Base-by-base conservation (phyloP, 2,329 filamentous ascomycete genomes). In the Pseudogymnoascus sp. region DNA sequence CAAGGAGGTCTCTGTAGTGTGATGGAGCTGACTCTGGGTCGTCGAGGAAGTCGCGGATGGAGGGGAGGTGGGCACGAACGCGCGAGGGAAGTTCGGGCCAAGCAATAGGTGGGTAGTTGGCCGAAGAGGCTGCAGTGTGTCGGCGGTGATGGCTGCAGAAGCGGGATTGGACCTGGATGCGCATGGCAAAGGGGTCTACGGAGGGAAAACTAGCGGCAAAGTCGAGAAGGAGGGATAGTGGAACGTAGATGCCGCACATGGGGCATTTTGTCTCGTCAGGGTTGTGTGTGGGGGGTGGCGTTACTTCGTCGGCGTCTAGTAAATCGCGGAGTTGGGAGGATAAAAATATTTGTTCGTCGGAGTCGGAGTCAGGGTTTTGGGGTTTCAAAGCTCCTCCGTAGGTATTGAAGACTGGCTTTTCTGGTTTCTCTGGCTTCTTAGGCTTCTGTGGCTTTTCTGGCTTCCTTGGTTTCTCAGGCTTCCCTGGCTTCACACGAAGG, bases 71-170 rank as follows among this genome's bases (percentile, higher is more conserved):
- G 4, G 74, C 70, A 3, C 76, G 72, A 31, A 93, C 82, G 5
- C 90, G 84, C 3, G 71, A 65, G 16, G 85, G 79, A 23, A 96
- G 78, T 0, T 67, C 70, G 0, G 76, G 73, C 90, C 91, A 96
- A 64, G 90, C 76, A 61, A 96, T 88, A 0, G 76, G 73, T 0
- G 91, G 91, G 72, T 93, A 95, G 0, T n/a, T 38, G 8, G 7
- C 31, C 5, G 56, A 60, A 68, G 36, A 61, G 2, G 38, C 37
- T 11, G 56, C 56, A 12, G 56, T 36, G 16, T 60, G 31, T 21
- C 36, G 56, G 16, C 56, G 56, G 14, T 60, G 56, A 31, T 60
- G 56, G 31, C 11, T 21, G 36, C 56, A 60, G 56, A 60, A 60
- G 31, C 16, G 18, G 11, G 56, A 36, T 18, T 60, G 56, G 31